Base-by-base conservation (phyloP, 2,329 filamentous ascomycete species). In the Scytalidium lignicola region DNA sequence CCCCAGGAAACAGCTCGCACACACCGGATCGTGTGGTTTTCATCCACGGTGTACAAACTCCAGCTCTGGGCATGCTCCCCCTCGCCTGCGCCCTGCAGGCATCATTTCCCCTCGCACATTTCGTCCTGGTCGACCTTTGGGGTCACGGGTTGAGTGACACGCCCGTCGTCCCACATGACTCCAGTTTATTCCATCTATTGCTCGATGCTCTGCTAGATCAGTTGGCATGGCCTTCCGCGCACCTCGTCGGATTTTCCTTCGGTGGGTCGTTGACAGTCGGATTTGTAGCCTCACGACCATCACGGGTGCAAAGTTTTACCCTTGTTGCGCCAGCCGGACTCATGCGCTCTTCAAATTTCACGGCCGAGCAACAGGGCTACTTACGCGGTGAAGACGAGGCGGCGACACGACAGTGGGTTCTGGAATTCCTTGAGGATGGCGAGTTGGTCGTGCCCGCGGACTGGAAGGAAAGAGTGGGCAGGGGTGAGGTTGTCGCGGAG, bases 111-210 rank as follows among this genome's bases (percentile, higher is more conserved):
- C 21, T 54, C 0, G 58, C 73, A 0, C 64, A 72, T 10, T 63
- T 72, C 26, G 70, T 74, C 0, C 60, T 76, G 1, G 17, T 76
- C 13, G 76, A 80, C 48, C 67, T 73, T 10, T 79, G 74, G 74
- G 76, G 76, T 23, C 77, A 80, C 45, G 76, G 76, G 0, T 59
- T 80, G n/a, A 71, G 64, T 22, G 70, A 73, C 5, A 78, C 75
- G 0, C 76, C 76, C 0, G 2, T 73, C 1, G 23, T 57, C 0
- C 56, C 75, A 0, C 74, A 79, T 46, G 63, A 62, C 0, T 53
- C 70, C 0, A 37, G 47, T 0, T 51, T 78, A 1, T 79, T 80
- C 49, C 70, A 74, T 42, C 15, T 15, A 0, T 56, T 74, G 2
- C 47, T 79, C 0, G 64, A 71, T 4, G 51, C 50, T 0, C 22